These are phyloP conservation scores for Rosa chinensis DNA, from an alignment of 306 rosid genomes.

Conservation along the genomic window DNA sequence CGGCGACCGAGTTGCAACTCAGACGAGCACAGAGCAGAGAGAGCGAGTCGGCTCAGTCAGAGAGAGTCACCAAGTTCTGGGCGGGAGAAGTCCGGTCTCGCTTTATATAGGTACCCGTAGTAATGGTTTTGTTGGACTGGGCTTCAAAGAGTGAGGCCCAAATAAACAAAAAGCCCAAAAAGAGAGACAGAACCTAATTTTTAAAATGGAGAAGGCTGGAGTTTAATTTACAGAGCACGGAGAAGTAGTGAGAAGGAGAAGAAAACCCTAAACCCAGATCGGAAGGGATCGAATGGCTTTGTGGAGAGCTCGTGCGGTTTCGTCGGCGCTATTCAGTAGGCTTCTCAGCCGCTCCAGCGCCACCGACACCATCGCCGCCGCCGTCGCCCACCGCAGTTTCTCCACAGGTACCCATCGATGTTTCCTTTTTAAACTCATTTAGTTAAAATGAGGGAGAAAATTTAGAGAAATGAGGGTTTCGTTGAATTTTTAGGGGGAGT, in stretches of 20 bases:
- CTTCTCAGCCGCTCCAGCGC: slow-evolving; percentile 1
- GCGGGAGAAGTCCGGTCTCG: slow-evolving; percentile 10
- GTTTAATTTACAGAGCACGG: background rate
- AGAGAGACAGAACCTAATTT: background rate
- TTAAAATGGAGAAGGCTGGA: no score
- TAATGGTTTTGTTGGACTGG: background rate
- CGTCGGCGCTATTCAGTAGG: slow-evolving; percentile 5
- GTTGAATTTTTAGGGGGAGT: background rate
- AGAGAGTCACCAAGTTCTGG: background rate
- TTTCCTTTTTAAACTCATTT: background rate
- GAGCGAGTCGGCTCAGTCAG: background rate
- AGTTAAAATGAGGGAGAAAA: background rate
- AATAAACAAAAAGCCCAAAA: background rate
- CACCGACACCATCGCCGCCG: background rate
- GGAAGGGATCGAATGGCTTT: slow-evolving; percentile 10
- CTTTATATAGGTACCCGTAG: background rate
- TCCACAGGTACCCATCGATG: background rate
- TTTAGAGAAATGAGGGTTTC: background rate
- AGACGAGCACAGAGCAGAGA: background rate
- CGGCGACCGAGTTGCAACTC: slow-evolving; percentile 13
- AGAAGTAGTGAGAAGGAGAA: background rate
- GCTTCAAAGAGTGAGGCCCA: background rate
- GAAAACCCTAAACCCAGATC: slow-evolving; percentile 7
- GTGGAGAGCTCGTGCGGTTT: slow-evolving; percentile 23
- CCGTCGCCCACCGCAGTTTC: background rate